Evolutionary conservation across 805 yeast species (phyloP), one percentile per base, ranked within the genome.

Genomic region (Blastobotrys peoriensis): DNA sequence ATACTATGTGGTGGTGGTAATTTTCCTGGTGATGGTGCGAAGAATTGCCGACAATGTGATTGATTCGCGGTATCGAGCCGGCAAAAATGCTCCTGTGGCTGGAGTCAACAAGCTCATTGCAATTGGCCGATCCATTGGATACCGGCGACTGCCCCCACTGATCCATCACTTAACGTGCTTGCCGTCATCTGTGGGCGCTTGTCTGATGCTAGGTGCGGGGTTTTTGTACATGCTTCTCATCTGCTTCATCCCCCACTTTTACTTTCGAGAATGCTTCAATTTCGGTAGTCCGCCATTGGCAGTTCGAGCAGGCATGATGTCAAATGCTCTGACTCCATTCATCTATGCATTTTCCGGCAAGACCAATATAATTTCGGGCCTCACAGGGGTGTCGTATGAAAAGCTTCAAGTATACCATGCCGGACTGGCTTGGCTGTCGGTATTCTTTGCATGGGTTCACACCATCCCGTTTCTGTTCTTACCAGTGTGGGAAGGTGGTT

Each of bases 281-380:
- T 47, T 52, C 34, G 56, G 54, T 10, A 41, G 47, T 3, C 56
- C 56, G 2, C 56, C 56, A 3, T 6, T 52, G 33, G 54, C 51
- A 9, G 44, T 43, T 10, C 43, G 54, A 18, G 43, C 56, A 1
- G 56, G 51, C 3, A 9, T 52, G 10, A 43, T 52, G 47, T 45
- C 56, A 20, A 52, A 52, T 39, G 52, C 52, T 8, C 25, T 52
- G 45, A 51, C 50, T 13, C 56, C 56, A 4, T 48, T 52, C 33
- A 52, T 52, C 27, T 52, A 40, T 36, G 46, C 50, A 4, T 41
- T 52, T 15, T 38, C 48, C 2, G 54, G 56, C 23, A 52, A 52
- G 37, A 19, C 44, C 27, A 52, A 48, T 27, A 33, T 52, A 16
- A 30, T 52, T 33, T 43, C 54, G 8, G 34, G 17, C 10, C 34